Percentiles rank a stretch among this genome's conserved stretches.
These are phyloP conservation scores for Pogostemon cablin DNA, from an alignment of 257 asterid genomes.

Conservation along the genomic window DNA sequence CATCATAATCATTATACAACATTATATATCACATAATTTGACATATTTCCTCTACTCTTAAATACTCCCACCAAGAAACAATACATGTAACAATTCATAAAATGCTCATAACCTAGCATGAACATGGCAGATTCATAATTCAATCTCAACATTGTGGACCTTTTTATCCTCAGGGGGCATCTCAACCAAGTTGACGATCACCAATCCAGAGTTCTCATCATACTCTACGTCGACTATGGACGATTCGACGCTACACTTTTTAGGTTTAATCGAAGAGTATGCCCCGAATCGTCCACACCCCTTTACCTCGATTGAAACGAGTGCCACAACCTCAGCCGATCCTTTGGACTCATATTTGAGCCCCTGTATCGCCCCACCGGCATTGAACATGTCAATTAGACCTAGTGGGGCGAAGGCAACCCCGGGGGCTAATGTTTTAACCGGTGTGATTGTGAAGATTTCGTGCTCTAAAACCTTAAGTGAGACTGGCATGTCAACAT, in stretches of 20 bases:
- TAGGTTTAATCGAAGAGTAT: slow-evolving; percentile 70
- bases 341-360: slow-evolving; percentile 45
- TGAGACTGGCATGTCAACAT: slow-evolving; percentile 67
- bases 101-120: slow-evolving; percentile 30
- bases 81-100: background rate
- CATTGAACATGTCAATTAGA: slow-evolving; percentile 78
- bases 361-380: slow-evolving; percentile 76
- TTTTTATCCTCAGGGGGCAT: slow-evolving; percentile 65
- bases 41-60: background rate
- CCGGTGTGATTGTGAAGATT: slow-evolving; percentile 67
- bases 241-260: slow-evolving; percentile 46
- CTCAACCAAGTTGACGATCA: slow-evolving; percentile 52
- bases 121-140: slow-evolving; percentile 37
- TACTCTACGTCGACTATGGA: slow-evolving; percentile 50
- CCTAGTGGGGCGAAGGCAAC: slow-evolving; percentile 71
- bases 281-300: slow-evolving; percentile 78
- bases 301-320: slow-evolving; percentile 58
- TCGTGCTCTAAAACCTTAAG: slow-evolving; percentile 87
- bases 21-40: background rate
- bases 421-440: slow-evolving; percentile 51
- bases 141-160: slow-evolving; percentile 60
- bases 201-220: slow-evolving; percentile 57
- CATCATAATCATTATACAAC: background rate
- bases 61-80: background rate
- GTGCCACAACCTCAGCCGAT: slow-evolving; percentile 39